These are phyloP conservation scores for Corylus avellana DNA, from an alignment of 306 rosid species.

Conservation along the genomic window DNA sequence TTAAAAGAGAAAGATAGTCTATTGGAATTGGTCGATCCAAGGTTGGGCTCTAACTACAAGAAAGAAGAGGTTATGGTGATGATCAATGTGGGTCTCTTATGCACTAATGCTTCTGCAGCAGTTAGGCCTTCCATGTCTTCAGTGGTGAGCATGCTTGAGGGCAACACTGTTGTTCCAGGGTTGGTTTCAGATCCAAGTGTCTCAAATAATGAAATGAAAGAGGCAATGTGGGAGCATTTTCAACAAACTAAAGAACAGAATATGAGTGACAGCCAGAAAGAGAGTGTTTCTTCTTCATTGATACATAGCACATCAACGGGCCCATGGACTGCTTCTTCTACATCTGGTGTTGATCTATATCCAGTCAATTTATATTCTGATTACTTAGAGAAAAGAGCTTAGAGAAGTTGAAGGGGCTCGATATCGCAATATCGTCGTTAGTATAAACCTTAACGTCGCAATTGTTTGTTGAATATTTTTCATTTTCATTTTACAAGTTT, in stretches of 20 bases:
- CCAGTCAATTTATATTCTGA: slow-evolving; percentile 29
- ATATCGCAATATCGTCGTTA: background rate
- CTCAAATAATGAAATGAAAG: slow-evolving; percentile 17
- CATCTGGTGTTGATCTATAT: slow-evolving; percentile 35
- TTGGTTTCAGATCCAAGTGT: slow-evolving; percentile 5
- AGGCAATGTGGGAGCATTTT: slow-evolving; percentile 28
- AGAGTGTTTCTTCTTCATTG: background rate
- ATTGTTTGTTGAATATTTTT: background rate
- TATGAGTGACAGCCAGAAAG: background rate
- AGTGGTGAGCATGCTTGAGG: slow-evolving; percentile 55
- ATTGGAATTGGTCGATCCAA: slow-evolving; percentile 43
- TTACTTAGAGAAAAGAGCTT: slow-evolving; percentile 18
- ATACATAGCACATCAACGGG: background rate
- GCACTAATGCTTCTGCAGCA: slow-evolving; percentile 36
- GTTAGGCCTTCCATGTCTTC: slow-evolving; percentile 46
- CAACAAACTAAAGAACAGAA: background rate
- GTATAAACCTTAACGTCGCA: background rate
- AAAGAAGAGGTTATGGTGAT: slow-evolving; percentile 29
- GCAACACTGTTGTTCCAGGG: slow-evolving; percentile 26
- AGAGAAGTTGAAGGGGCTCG: background rate
- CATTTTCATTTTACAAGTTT: background rate
- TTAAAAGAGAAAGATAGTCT: slow-evolving; percentile 30
- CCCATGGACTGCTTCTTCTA: slow-evolving; percentile 20
- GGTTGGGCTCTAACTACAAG: slow-evolving; percentile 33
- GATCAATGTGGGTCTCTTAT: slow-evolving; percentile 40